phyloP scores from a whole-genome alignment of 768 basidiomycete genomes.

The Leccinum barrowsii region DNA sequence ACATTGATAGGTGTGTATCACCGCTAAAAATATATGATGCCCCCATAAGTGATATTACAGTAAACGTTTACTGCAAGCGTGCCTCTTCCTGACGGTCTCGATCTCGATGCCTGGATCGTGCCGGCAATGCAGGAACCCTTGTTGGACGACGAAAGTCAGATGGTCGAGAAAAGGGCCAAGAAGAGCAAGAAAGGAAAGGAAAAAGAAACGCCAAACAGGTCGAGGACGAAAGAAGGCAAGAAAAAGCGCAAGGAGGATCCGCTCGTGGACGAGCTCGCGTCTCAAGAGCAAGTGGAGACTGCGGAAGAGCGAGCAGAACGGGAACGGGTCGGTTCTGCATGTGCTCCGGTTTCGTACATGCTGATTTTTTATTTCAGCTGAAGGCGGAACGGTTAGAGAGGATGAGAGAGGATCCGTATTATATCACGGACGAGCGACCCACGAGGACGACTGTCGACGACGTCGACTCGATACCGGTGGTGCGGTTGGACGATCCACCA shows the following conservation, averaged over 20 bases:
- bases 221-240: constrained; percentile 35
- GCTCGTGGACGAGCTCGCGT: constrained; percentile 30
- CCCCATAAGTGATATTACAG: too few species aligned
- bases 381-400: constrained; percentile 74
- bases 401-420: constrained; percentile 86
- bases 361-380: constrained; percentile 43
- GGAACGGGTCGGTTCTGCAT: constrained; percentile 51
- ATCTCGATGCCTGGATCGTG: constrained; percentile 85
- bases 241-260: constrained; percentile 42
- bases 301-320: constrained; percentile 57
- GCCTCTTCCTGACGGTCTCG: constrained; percentile 75
- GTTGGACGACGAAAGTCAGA: constrained; percentile 33
- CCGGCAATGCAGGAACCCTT: constrained; percentile 44
- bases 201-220: constrained; percentile 34
- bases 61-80: constrained; percentile 46
- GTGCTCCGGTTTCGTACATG: background rate
- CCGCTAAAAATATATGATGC: too few species aligned
- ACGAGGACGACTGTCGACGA: constrained; percentile 46
- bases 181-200: constrained; percentile 44
- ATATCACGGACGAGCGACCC: constrained; percentile 67
- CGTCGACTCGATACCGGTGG: constrained; percentile 90
- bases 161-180: constrained; percentile 40
- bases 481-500: constrained; percentile 73
- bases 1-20: too few species aligned
- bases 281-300: constrained; percentile 47